Evolutionary conservation across 139 green algal genomes (phyloP), one percentile per base, ranked within the genome.

Genomic region (Chlamydomonas applanata): DNA sequence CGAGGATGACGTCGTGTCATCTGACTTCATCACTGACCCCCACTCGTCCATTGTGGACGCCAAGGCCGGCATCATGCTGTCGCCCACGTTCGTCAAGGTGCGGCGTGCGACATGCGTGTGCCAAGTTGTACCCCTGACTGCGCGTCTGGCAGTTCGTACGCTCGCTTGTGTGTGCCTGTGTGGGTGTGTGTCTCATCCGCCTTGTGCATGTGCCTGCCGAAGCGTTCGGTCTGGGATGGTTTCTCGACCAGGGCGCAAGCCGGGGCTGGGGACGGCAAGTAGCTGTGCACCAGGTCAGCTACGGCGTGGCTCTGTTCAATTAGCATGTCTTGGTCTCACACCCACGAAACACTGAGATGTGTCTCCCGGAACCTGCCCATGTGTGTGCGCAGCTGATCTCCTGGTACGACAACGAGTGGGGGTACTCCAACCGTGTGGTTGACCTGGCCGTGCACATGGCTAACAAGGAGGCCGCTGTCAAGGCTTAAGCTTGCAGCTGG

Each of bases 361-460:
- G 34, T 56, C 3, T 74, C 27, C 30, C 17, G 27, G 56, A 20
- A 33, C 56, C 32, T 66, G 2, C 32, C n/a, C n/a, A n/a, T n/a
- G n/a, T 49, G 1, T 54, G 54, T 69, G 56, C 73, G 40, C 92
- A 96, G 91, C 76, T 98, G 46, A 92, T 98, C 27, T 86, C 79
- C 14, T 98, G 95, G 95, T 98, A 98, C 70, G 94, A 98, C 87
- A 98, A 98, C 81, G 94, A 98, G 81, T 95, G 88, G 89, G 93
- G 93, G 61, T 93, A 93, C 83, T 82, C 72, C 27, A 86, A 83
- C 77, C 73, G 89, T 14, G 82, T 93, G 1, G 82, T 95, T 22
- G 89, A 95, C 83, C 86, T 95, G 45, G 84, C 88, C 22, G 32
- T 32, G 22, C 77, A 89, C 78, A 91, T 94, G 71, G 79, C 67